A percentile compares a stretch with the other conserved stretches of the same genome.
These are phyloP conservation scores for Cytospora piceae DNA, from an alignment of 2,329 filamentous ascomycete species.

Conservation along the genomic window DNA sequence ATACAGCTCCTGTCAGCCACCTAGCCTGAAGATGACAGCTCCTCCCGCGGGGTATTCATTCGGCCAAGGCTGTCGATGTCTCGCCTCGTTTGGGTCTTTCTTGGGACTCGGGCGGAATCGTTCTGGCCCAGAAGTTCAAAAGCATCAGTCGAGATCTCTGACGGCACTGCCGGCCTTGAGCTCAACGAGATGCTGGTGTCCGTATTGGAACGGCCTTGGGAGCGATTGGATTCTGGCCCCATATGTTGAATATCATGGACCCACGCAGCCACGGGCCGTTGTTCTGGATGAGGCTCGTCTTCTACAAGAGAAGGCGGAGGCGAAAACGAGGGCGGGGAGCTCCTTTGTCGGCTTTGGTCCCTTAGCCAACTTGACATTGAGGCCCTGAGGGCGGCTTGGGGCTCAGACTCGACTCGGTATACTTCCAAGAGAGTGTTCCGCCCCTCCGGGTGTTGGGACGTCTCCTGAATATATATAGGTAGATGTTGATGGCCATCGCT, in stretches of 20 bases:
- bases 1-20: neutral
- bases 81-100: neutral
- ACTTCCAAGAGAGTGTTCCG: neutral
- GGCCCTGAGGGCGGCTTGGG: too few relatives aligned
- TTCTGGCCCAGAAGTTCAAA: neutral
- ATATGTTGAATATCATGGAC: neutral
- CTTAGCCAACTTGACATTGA: neutral
- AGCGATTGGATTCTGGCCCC: neutral
- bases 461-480: neutral
- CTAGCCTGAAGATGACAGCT: neutral
- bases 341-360: neutral
- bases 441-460: neutral
- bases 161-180: neutral
- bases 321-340: neutral
- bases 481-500: neutral
- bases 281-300: neutral
- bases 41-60: neutral
- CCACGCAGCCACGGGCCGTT: neutral
- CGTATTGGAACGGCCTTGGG: neutral
- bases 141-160: conserved; percentile 5
- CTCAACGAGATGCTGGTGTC: conserved; percentile 11
- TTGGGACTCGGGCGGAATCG: neutral
- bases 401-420: neutral
- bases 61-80: neutral
- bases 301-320: neutral